Percentiles rank a stretch among this genome's conserved stretches.
Evolutionary conservation across 2,329 filamentous ascomycete genomes (phyloP).

Genomic region (Metarhizium humberi): DNA sequence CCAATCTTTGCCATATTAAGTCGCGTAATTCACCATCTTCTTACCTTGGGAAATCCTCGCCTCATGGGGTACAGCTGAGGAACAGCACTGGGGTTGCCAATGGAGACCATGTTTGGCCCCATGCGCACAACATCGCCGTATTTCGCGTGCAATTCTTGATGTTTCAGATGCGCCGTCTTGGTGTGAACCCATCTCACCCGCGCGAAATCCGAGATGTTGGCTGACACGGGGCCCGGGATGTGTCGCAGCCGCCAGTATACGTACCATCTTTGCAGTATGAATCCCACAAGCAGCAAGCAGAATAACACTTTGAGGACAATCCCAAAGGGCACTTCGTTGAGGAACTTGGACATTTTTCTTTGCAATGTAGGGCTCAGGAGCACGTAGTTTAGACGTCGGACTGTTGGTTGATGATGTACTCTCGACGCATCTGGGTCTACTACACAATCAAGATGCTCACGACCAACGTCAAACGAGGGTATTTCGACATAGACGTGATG

Average conservation of each 20-base stretch:
- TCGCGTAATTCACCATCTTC: neutral
- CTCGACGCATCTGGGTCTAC: neutral
- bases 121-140: conserved; percentile 11
- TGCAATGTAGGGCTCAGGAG: neutral
- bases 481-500: neutral
- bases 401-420: neutral
- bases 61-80: conserved; percentile 6
- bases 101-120: conserved; percentile 11
- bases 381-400: neutral
- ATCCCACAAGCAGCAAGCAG: neutral
- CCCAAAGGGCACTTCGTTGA: neutral
- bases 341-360: neutral
- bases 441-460: neutral
- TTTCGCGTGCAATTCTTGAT: conserved; percentile 2
- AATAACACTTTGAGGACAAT: neutral
- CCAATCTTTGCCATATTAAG: neutral
- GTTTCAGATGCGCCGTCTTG: conserved; percentile 1
- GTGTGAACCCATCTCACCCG: conserved; percentile 4
- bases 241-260: conserved; percentile 4
- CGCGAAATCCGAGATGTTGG: neutral
- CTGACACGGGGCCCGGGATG: conserved; percentile 3
- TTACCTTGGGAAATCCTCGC: conserved; percentile 8
- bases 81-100: conserved; percentile 8
- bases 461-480: neutral
- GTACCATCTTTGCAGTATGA: neutral